Evolutionary conservation across 108 stramenopile species (phyloP).

Genomic region (Nitzschia palea): DNA sequence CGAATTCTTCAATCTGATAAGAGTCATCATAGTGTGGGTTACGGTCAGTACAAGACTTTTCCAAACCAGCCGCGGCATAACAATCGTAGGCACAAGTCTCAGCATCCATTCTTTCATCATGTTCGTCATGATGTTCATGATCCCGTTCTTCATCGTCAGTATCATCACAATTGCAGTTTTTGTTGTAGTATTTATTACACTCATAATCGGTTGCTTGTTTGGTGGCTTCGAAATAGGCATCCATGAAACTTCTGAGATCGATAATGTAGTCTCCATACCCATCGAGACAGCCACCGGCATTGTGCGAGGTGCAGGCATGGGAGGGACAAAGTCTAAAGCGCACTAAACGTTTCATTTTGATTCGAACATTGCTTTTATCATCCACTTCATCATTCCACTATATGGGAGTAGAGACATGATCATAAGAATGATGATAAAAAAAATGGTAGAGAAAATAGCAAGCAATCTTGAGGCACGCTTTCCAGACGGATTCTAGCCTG

Average conservation of each 20-base stretch:
- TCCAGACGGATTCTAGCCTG: too few species aligned
- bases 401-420: background rate
- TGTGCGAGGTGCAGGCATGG: slow-evolving; percentile 45
- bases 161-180: slow-evolving; percentile 47
- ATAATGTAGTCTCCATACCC: slow-evolving; percentile 85
- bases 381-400: slow-evolving; percentile 72
- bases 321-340: slow-evolving; percentile 84
- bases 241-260: slow-evolving; percentile 73
- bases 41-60: slow-evolving; percentile 47
- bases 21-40: slow-evolving; percentile 60
- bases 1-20: slow-evolving; percentile 13
- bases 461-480: background rate
- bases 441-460: too few species aligned
- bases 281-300: slow-evolving; percentile 59
- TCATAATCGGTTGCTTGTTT: slow-evolving; percentile 49
- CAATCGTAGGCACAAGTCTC: slow-evolving; percentile 64
- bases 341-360: slow-evolving; percentile 68
- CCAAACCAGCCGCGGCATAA: slow-evolving; percentile 54
- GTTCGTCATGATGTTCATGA: too few species aligned
- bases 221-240: slow-evolving; percentile 54
- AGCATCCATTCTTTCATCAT: slow-evolving; percentile 39
- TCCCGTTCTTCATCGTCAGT: slow-evolving; percentile 21
- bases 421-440: background rate
- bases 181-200: slow-evolving; percentile 45
- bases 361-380: slow-evolving; percentile 60